Evolutionary conservation across 1,284 basidiomycete species (phyloP), one percentile per base, ranked within the genome.

Genomic region (Leccinum angustisporum): DNA sequence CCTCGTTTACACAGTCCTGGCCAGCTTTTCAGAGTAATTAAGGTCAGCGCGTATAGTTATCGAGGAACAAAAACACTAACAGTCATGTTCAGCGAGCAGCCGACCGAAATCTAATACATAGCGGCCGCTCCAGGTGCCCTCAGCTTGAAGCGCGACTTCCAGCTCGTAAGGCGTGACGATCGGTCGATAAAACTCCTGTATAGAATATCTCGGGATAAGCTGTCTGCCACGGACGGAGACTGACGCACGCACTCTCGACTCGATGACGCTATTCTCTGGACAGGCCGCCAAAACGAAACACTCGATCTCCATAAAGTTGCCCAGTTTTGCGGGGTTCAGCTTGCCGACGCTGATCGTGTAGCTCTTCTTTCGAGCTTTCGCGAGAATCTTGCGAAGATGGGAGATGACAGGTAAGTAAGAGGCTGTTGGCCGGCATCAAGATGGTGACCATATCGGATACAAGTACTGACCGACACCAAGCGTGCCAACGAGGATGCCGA

Each of bases 341-440:
- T 98, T 95, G 34, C 97, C 97, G 0, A 99, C 97, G 56, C 89
- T 93, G 68, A 99, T 88, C 1, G 97, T 98, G 75, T 99, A 99
- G 65, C 86, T 88, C 73, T 97, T 98, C 77, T 94, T 95, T 63
- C 84, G 84, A 0, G 86, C 81, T 46, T 79, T 80, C 1, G 81
- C 75, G 54, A 98, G 82, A 14, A 89, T 77, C 11, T 78, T 72
- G 3, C 95, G 88, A 9, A 97, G 81, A 69, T 92, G 86, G 0
- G 83, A 81, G 63, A 97, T 88, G 3, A 97, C 80, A 0, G 92
- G 88, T 0, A 95, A 83, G 64, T 97, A 97, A 0, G 89, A 89
- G 0, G 89, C 91, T 91, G 61, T 34, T 18, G 18, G 48, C 18
- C 6, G 36, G 58, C 36, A 33, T 62, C 54, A 65, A 57, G 8